These are phyloP conservation scores for Beauveria caledonica DNA, from an alignment of 2,329 filamentous ascomycete species.

Conservation along the genomic window DNA sequence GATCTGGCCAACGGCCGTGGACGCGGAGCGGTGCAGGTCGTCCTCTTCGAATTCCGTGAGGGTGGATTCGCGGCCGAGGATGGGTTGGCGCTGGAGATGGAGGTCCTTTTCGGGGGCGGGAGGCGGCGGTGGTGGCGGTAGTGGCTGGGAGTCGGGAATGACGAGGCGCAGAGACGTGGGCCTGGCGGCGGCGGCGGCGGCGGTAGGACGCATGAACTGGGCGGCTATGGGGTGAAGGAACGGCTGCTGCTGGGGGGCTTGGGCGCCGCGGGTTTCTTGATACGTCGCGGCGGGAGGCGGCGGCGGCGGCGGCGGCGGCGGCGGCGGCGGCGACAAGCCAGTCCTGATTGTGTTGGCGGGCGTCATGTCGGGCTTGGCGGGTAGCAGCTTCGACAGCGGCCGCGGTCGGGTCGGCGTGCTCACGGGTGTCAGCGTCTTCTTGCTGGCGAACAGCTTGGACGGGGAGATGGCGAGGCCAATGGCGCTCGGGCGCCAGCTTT, in stretches of 20 bases:
- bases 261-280: not conserved
- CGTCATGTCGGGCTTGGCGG: constrained; percentile 34
- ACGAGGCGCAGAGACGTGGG: not conserved
- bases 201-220: constrained; percentile 13
- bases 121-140: constrained; percentile 1
- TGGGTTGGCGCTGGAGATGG: not conserved
- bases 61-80: constrained; percentile 30
- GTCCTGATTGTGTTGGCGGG: not conserved
- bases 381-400: constrained; percentile 35
- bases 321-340: not conserved
- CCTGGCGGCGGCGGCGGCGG: not conserved
- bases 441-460: constrained; percentile 18
- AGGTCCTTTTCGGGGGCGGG: constrained; percentile 11
- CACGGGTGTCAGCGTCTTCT: constrained; percentile 18
- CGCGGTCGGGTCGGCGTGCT: constrained; percentile 19
- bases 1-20: constrained; percentile 32
- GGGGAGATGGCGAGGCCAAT: constrained; percentile 39
- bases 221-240: not conserved
- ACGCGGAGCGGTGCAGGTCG: constrained; percentile 25
- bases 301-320: not conserved
- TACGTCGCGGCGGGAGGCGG: not conserved
- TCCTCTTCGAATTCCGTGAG: constrained; percentile 48
- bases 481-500: constrained; percentile 27
- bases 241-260: constrained; percentile 12
- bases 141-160: constrained; percentile 10